Evolutionary conservation across 1,284 basidiomycete genomes (phyloP).

Genomic region (Cerioporus squamosus): DNA sequence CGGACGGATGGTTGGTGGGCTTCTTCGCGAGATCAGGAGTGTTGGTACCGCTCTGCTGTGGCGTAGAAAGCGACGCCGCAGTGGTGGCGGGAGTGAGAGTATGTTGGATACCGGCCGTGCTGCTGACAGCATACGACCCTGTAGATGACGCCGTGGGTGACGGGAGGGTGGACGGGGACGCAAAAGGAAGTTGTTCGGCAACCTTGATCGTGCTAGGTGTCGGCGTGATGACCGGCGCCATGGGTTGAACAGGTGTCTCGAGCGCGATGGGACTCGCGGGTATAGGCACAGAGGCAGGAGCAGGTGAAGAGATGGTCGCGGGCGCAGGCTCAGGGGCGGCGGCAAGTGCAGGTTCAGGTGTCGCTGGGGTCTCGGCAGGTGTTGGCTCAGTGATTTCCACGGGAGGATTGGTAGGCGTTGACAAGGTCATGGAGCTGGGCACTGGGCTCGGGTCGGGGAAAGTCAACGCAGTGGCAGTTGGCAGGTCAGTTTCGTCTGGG

Average conservation of each 20-base stretch:
- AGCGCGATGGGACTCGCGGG: slow-evolving; percentile 19
- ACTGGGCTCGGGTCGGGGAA: slow-evolving; percentile 39
- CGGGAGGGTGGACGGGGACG: slow-evolving; percentile 29
- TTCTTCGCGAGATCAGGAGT: slow-evolving; percentile 22
- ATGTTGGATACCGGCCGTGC: slow-evolving; percentile 32
- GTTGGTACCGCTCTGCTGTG: slow-evolving; percentile 5
- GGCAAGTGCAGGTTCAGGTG: background rate
- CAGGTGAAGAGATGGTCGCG: background rate
- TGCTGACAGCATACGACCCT: slow-evolving; percentile 30
- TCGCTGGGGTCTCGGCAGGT: background rate
- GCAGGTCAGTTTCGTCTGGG: slow-evolving; percentile 39
- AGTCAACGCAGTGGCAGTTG: slow-evolving; percentile 49
- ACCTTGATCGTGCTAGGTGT: slow-evolving; percentile 23
- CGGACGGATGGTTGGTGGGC: slow-evolving; percentile 51
- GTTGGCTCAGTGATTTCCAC: slow-evolving; percentile 8
- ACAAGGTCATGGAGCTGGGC: slow-evolving; percentile 19
- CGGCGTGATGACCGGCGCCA: slow-evolving; percentile 24
- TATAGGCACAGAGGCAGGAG: slow-evolving; percentile 8
- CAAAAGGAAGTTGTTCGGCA: slow-evolving; percentile 20
- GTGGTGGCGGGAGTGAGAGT: slow-evolving; percentile 34
- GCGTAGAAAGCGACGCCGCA: slow-evolving; percentile 21
- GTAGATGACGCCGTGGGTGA: slow-evolving; percentile 44
- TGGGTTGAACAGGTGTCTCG: background rate
- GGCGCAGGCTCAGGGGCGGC: background rate
- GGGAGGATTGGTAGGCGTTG: slow-evolving; percentile 29